Base-by-base conservation (phyloP, 768 basidiomycete genomes). In the Boletus huronensis region DNA sequence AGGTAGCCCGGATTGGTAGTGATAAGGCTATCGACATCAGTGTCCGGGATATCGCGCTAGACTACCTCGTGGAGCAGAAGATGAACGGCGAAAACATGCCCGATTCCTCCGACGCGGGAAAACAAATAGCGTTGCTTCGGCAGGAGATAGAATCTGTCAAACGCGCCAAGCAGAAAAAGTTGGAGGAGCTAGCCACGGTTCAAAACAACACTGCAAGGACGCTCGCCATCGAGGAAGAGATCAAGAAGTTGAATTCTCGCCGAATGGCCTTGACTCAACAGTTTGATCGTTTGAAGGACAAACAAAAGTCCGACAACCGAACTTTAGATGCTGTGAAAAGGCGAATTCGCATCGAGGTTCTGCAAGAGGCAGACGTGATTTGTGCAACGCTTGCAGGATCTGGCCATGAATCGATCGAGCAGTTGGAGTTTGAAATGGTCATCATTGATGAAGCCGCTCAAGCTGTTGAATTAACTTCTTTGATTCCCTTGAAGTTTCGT, bases 401-500 rank as follows among this genome's bases (percentile, higher is more conserved):
- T 17, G 97, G 95, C 5, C 91, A 97, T 59, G 95, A 97, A 16
- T 79, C 81, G 44, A 77, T 99, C 39, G 83, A 89, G 53, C 77
- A 81, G 34, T 82, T 91, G 58, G 88, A 95, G 48, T 98, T 98
- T 66, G 95, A 97, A 62, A 90, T 96, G 73, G 82, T 99, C 61
- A 85, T 99, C 69, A 96, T 99, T 55, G 97, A 99, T 65, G 97
- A 99, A 71, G 97, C 97, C 1, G 96, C 96, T 1, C 97, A 99
- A 71, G 88, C 95, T 16, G 88, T 98, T 44, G 97, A 99, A 70
- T 78, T 98, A 39, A 93, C 91, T 59, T 92, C 96, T 8, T 73
- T 99, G 57, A 98, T 99, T 54, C 97, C 97, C 36, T 77, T 99
- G 58, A 97, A 90, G 70, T 98, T 93, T 71, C 81, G 80, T 28